Conservation (phyloP, 2,329 filamentous ascomycete species). For the Epichloe sylvatica region DNA sequence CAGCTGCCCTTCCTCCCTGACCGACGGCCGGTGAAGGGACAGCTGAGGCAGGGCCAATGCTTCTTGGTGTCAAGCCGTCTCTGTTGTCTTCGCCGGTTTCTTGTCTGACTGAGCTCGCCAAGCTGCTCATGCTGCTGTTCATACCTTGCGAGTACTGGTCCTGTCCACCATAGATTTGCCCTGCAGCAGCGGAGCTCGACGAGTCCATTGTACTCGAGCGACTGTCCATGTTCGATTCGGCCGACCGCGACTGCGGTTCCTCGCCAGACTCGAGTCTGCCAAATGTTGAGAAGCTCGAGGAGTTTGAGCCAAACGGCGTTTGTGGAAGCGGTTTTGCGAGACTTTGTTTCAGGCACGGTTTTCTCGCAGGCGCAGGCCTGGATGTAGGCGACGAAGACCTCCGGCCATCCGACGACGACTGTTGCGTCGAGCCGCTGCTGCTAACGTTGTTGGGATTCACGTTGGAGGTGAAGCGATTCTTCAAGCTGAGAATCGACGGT, state of each 20-base stretch:
- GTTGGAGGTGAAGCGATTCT: constrained; percentile 10
- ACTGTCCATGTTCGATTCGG: constrained; percentile 23
- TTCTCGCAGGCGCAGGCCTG: constrained; percentile 34
- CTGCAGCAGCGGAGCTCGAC: constrained; percentile 17
- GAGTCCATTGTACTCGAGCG: constrained; percentile 38
- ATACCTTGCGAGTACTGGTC: constrained; percentile 23
- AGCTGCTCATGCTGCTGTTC: constrained; percentile 33
- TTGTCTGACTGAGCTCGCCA: constrained; percentile 26
- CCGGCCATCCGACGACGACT: constrained; percentile 7
- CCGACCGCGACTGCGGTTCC: constrained; percentile 2
- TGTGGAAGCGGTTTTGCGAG: constrained; percentile 44
- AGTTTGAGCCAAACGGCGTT: constrained; percentile 24
- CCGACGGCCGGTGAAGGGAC: constrained; percentile 41
- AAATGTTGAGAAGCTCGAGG: constrained; percentile 18
- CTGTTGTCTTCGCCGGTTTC: constrained; percentile 30
- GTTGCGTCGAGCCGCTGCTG: background rate
- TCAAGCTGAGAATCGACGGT: constrained; percentile 29
- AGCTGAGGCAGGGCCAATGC: constrained; percentile 39
- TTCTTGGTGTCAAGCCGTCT: constrained; percentile 37
- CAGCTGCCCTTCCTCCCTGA: constrained; percentile 17
- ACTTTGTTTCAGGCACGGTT: constrained; percentile 40
- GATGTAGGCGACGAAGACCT: constrained; percentile 9
- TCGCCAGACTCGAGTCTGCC: constrained; percentile 14
- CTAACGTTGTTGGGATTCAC: background rate
- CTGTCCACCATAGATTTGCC: constrained; percentile 23